Evolutionary conservation across 768 basidiomycete species (phyloP), one percentile per base, ranked within the genome.

Genomic region (Suillus plorans): DNA sequence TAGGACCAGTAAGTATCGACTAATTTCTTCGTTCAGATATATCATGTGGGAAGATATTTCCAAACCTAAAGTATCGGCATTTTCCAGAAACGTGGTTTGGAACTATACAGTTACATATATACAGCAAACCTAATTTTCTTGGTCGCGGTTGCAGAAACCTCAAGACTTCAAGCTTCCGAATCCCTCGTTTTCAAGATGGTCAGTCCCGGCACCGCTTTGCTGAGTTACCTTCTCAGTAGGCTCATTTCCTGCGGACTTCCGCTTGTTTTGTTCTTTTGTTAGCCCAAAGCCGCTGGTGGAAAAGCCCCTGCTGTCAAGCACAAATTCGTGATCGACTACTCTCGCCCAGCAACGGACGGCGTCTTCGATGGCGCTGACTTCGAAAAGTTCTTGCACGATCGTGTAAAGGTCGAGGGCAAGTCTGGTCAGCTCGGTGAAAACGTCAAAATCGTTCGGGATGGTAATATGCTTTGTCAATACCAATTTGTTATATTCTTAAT

Each of bases 221-320:
- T 92, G 90, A 91, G 91, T 85, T 83, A 70, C 75, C 88, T 90
- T 92, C 91, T 92, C 91, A 92, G 91, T 92, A 92, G 91, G 90
- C 89, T 91, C 72, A 91, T 76, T 73, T 83, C 79, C 79, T 77
- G 72, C 70, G 70, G 70, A 66, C 57, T 67, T 67, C 63, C 71
- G 71, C 67, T 74, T 72, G 69, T 77, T 69, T 66, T 42, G 71
- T 68, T 69, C 64, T 62, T 67, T 66, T 62, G 70, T 55, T 82
- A 90, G 88, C 84, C 88, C 76, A 88, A 87, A 78, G 80, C 82
- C 72, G 67, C 86, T 70, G 65, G 84, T 67, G 80, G 78, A 75
- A 89, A 89, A 77, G 68, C 80, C 53, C 31, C 79, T 39, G 73
- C 84, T 66, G 75, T 84, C 55, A 90, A 90, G 80, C 86, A 88